Evolutionary conservation across 495 filamentous ascomycete genomes (phyloP).

Genomic region (Penicillium lagena): DNA sequence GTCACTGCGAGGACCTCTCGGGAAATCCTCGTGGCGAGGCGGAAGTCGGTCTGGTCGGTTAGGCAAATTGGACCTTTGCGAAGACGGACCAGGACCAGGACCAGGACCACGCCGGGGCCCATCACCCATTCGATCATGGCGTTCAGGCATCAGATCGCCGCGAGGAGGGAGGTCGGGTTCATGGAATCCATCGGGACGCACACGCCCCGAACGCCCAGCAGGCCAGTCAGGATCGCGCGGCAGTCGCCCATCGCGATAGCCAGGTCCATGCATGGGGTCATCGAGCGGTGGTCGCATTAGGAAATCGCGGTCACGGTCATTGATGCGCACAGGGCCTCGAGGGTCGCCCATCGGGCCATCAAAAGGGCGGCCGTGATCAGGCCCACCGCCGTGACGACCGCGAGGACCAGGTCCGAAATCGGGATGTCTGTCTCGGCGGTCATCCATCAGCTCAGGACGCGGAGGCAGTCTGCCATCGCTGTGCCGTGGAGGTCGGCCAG

Average conservation of each 20-base stretch:
- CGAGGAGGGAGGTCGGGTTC: constrained; percentile 26
- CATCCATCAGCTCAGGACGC: constrained; percentile 33
- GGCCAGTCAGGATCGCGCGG: constrained; percentile 32
- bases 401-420: constrained; percentile 26
- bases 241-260: constrained; percentile 27
- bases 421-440: constrained; percentile 28
- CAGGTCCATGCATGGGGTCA: constrained; percentile 36
- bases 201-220: constrained; percentile 27
- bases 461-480: constrained; percentile 27
- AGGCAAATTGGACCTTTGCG: constrained; percentile 28
- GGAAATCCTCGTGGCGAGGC: constrained; percentile 29
- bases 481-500: constrained; percentile 21
- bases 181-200: constrained; percentile 26
- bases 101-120: constrained; percentile 26
- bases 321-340: constrained; percentile 24
- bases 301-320: constrained; percentile 30
- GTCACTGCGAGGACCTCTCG: constrained; percentile 34
- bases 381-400: constrained; percentile 24
- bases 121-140: constrained; percentile 24
- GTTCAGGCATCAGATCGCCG: constrained; percentile 30
- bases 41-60: constrained; percentile 34
- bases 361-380: constrained; percentile 29
- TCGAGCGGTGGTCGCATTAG: constrained; percentile 25
- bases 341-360: constrained; percentile 22
- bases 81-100: constrained; percentile 10